Conservation (phyloP, 2,329 filamentous ascomycete species). For the Trichoderma pleuroti region DNA sequence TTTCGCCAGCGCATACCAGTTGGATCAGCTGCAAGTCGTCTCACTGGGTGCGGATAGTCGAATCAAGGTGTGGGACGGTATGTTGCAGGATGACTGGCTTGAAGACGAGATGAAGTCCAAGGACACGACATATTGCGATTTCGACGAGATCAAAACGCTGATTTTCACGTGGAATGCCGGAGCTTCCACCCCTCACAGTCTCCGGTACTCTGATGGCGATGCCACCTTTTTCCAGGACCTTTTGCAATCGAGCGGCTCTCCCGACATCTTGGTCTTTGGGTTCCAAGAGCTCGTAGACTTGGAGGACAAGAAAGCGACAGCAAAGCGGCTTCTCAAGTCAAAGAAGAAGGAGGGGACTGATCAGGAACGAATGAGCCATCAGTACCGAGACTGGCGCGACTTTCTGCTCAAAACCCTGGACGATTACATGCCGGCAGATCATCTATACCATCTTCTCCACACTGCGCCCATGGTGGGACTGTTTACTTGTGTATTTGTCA, state of each 20-base stretch:
- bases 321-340: slow-evolving; percentile 89
- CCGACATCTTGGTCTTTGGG: slow-evolving; percentile 90
- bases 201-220: slow-evolving; percentile 68
- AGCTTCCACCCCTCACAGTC: slow-evolving; percentile 82
- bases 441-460: slow-evolving; percentile 81
- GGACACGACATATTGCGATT: slow-evolving; percentile 79
- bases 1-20: slow-evolving; percentile 75
- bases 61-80: slow-evolving; percentile 84
- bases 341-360: slow-evolving; percentile 81
- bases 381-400: slow-evolving; percentile 95
- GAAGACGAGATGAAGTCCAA: slow-evolving; percentile 81
- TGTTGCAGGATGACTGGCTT: slow-evolving; percentile 92
- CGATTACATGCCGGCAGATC: slow-evolving; percentile 72
- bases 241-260: slow-evolving; percentile 69
- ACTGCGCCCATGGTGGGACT: slow-evolving; percentile 84
- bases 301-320: slow-evolving; percentile 94
- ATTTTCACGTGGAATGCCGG: slow-evolving; percentile 97
- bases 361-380: slow-evolving; percentile 90
- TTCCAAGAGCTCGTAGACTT: slow-evolving; percentile 98
- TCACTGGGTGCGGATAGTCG: slow-evolving; percentile 85
- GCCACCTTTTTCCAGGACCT: slow-evolving; percentile 77
- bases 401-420: slow-evolving; percentile 79
- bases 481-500: slow-evolving; percentile 95
- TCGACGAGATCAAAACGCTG: slow-evolving; percentile 74
- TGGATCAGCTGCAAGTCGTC: slow-evolving; percentile 79